Conservation (phyloP, 306 rosid genomes). For the Trifolium fragiferum region DNA sequence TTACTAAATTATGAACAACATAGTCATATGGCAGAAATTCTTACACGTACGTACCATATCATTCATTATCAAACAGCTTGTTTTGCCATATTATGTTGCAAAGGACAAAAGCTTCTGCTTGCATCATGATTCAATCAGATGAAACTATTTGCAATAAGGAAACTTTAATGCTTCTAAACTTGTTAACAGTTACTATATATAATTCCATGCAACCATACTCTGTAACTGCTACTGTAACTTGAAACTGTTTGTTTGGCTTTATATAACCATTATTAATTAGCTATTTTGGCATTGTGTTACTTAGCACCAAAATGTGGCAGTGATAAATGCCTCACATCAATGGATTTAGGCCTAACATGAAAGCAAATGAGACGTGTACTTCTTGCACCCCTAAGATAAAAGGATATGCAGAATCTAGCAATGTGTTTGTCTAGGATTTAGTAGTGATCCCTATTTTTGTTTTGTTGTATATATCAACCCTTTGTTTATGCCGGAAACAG, state of each 20-base stretch:
- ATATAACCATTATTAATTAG: neutral
- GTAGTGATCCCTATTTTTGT: neutral
- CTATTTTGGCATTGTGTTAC: neutral
- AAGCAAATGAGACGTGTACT: neutral
- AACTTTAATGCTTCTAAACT: constrained; percentile 13
- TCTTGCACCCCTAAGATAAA: neutral
- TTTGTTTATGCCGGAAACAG: too few relatives aligned
- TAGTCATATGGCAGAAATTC: neutral
- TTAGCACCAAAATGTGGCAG: too few relatives aligned
- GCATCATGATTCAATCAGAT: constrained; percentile 21
- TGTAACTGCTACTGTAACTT: neutral
- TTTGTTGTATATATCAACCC: neutral
- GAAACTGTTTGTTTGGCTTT: constrained; percentile 3
- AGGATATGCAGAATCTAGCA: constrained; percentile 6
- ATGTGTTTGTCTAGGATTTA: neutral
- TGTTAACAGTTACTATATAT: constrained; percentile 4
- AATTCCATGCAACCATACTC: constrained; percentile 30
- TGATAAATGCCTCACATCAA: constrained; percentile 4
- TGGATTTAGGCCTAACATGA: neutral
- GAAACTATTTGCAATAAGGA: neutral
- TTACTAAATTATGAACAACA: neutral
- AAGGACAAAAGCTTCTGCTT: constrained; percentile 19
- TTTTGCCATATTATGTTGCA: constrained; percentile 12
- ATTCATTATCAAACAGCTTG: neutral
- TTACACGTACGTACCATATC: neutral